phyloP scores from a whole-genome alignment of 2,329 filamentous ascomycete species.

The Thielaviopsis ethacetica region DNA sequence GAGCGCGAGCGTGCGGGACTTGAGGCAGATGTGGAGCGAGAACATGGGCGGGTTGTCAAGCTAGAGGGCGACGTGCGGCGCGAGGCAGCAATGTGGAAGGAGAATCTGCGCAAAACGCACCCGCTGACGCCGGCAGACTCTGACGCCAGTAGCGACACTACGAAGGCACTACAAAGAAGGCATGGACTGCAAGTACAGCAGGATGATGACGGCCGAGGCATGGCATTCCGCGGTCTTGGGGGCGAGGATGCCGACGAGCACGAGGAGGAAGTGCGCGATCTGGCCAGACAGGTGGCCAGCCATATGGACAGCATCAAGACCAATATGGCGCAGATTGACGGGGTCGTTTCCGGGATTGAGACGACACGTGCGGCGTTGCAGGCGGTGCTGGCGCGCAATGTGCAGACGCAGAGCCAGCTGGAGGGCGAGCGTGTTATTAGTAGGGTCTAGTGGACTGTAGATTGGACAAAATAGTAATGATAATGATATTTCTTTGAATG shows the following conservation, averaged over 20 bases:
- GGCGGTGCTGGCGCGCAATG: slow-evolving; percentile 28
- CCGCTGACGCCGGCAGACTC: slow-evolving; percentile 1
- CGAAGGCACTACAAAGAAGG: background rate
- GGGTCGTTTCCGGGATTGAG: slow-evolving; percentile 31
- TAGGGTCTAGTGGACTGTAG: background rate
- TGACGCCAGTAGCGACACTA: background rate
- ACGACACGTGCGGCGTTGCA: slow-evolving; percentile 33
- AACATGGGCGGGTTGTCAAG: slow-evolving; percentile 33
- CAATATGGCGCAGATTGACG: slow-evolving; percentile 38
- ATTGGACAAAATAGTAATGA: background rate
- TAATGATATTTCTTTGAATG: no score
- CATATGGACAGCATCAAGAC: slow-evolving; percentile 40
- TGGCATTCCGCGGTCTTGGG: slow-evolving; percentile 25
- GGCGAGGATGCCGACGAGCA: slow-evolving; percentile 19
- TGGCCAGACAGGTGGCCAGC: slow-evolving; percentile 26
- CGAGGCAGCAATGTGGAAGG: slow-evolving; percentile 34
- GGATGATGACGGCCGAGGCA: background rate
- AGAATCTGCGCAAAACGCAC: slow-evolving; percentile 27
- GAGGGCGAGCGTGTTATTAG: background rate
- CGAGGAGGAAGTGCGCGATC: slow-evolving; percentile 7
- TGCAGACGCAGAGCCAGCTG: slow-evolving; percentile 21
- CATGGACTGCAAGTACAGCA: background rate
- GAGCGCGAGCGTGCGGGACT: slow-evolving; percentile 39
- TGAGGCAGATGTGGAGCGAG: slow-evolving; percentile 36
- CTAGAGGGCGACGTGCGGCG: slow-evolving; percentile 41